These are phyloP conservation scores for Hypomyces rosellus DNA, from an alignment of 2,329 filamentous ascomycete genomes.

Conservation along the genomic window DNA sequence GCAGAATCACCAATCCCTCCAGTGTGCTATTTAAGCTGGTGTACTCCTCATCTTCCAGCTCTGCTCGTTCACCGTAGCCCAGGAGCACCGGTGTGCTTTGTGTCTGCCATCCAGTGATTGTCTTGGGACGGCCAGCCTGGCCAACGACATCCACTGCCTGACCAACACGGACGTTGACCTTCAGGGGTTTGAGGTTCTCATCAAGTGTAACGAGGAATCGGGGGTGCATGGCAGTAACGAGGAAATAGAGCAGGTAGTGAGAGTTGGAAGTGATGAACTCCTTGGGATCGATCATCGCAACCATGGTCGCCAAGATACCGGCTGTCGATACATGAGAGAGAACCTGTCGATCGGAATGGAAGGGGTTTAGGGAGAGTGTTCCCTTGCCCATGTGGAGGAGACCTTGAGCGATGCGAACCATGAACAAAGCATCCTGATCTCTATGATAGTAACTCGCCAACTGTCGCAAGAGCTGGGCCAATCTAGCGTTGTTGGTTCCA, in stretches of 20 bases:
- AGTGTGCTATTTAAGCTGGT: constrained; percentile 84
- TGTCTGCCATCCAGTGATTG: constrained; percentile 98
- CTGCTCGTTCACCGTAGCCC: constrained; percentile 89
- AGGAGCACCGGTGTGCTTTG: constrained; percentile 97
- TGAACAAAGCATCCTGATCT: constrained; percentile 93
- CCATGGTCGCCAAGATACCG: constrained; percentile 80
- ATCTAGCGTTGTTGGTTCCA: constrained; percentile 93
- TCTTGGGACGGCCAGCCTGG: constrained; percentile 94
- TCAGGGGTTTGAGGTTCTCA: constrained; percentile 87
- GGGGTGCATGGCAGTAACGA: constrained; percentile 94
- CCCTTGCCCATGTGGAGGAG: constrained; percentile 99
- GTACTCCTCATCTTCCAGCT: constrained; percentile 97
- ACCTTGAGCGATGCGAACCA: constrained; percentile 98
- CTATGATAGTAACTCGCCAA: constrained; percentile 97
- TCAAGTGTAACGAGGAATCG: constrained; percentile 94
- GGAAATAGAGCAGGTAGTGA: constrained; percentile 96
- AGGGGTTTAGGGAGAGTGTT: constrained; percentile 91
- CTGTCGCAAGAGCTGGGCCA: constrained; percentile 90
- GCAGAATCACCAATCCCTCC: constrained; percentile 91
- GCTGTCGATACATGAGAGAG: constrained; percentile 86
- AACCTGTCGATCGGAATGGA: constrained; percentile 96
- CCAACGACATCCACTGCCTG: constrained; percentile 98
- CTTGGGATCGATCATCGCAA: constrained; percentile 94
- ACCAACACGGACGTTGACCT: constrained; percentile 92
- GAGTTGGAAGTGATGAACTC: constrained; percentile 61